A percentile compares a stretch with the other conserved stretches of the same genome.
Conservation (phyloP, 345 rosid genomes). For the Salix koriyanagi region DNA sequence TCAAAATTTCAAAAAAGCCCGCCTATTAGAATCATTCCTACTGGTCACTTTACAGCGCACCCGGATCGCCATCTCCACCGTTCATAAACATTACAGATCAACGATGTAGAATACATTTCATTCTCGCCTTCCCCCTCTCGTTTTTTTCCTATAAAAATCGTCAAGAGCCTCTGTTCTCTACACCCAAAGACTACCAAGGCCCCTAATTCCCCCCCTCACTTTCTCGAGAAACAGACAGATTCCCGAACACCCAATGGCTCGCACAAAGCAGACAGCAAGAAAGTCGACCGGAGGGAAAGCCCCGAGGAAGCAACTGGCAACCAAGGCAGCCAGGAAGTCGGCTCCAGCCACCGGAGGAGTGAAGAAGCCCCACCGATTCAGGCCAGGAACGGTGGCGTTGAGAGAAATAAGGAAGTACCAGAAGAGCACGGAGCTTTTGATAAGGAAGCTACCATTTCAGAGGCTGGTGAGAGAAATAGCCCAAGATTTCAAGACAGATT, state of each 20-base stretch:
- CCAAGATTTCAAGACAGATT: constrained; percentile 23
- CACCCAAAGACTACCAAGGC: not conserved
- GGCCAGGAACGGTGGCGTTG: constrained; percentile 24
- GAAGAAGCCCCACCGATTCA: constrained; percentile 27
- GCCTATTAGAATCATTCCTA: not conserved
- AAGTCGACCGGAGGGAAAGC: constrained; percentile 27
- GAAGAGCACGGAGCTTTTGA: constrained; percentile 25
- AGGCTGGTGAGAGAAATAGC: constrained; percentile 29
- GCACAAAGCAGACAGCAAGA: constrained; percentile 28
- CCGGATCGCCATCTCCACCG: constrained; percentile 29
- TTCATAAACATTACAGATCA: not conserved
- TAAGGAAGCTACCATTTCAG: constrained; percentile 20
- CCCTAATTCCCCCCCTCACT: not conserved
- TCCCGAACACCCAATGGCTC: constrained; percentile 10
- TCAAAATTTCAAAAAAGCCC: not conserved
- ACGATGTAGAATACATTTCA: not conserved
- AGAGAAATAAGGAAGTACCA: constrained; percentile 27
- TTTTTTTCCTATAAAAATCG: not conserved
- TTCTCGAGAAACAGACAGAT: not conserved
- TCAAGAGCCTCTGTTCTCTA: not conserved
- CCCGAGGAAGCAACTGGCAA: constrained; percentile 23
- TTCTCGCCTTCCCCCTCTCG: not conserved
- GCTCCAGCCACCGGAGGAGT: constrained; percentile 30
- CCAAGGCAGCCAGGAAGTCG: constrained; percentile 21
- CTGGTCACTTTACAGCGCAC: constrained; percentile 1